A percentile compares a stretch with the other conserved stretches of the same genome.
Conservation (phyloP, 2,329 filamentous ascomycete genomes). For the Drechslerella dactyloides region DNA sequence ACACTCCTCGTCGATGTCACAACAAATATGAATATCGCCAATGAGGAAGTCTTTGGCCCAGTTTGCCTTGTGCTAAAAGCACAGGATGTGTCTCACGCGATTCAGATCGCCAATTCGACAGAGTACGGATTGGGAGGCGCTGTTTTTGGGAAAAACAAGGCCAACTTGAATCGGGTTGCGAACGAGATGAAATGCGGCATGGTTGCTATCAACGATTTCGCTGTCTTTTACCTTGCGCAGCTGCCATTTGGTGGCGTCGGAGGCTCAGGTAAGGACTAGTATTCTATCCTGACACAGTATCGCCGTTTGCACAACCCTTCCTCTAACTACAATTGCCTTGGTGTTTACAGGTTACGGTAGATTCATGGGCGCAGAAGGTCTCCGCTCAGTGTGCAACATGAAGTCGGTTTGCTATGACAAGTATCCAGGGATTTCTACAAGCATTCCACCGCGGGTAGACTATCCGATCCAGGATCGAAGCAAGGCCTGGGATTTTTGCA, state of each 20-base stretch:
- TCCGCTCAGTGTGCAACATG: constrained; percentile 81
- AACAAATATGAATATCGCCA: constrained; percentile 81
- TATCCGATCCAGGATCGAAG: constrained; percentile 76
- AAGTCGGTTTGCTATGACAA: constrained; percentile 86
- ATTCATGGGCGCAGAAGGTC: constrained; percentile 88
- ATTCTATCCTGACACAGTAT: constrained; percentile 51
- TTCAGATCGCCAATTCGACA: constrained; percentile 81
- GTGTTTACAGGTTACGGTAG: constrained; percentile 74
- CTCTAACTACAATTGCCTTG: neutral
- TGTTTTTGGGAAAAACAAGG: constrained; percentile 77
- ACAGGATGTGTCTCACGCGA: constrained; percentile 68
- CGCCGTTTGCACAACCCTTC: neutral
- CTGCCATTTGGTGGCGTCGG: constrained; percentile 91
- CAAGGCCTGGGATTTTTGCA: constrained; percentile 70
- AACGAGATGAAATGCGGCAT: constrained; percentile 78
- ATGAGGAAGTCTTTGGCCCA: constrained; percentile 90
- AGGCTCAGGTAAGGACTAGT: constrained; percentile 68
- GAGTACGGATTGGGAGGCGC: constrained; percentile 85
- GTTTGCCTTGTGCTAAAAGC: constrained; percentile 85
- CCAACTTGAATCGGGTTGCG: constrained; percentile 70
- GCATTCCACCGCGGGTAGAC: constrained; percentile 78
- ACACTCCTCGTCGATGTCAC: constrained; percentile 92
- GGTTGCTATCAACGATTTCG: constrained; percentile 96
- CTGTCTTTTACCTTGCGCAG: constrained; percentile 88
- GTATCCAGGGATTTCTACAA: constrained; percentile 69